A percentile compares a stretch with the other conserved stretches of the same genome.
These are phyloP conservation scores for Saturnispora ahearnii DNA, from an alignment of 805 yeast species.

Conservation along the genomic window DNA sequence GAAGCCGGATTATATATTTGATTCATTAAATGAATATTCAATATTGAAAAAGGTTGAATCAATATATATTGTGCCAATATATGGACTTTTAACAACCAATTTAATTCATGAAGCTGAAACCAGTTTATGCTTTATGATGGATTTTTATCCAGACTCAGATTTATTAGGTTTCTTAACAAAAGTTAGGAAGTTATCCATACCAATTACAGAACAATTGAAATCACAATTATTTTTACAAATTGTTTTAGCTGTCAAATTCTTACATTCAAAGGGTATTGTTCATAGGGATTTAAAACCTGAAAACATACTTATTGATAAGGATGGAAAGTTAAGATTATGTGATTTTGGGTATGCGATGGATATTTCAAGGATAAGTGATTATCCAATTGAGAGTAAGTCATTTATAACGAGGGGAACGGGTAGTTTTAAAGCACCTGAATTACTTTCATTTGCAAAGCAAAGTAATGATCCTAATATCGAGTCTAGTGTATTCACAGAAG, in stretches of 20 bases:
- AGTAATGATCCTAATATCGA: neutral
- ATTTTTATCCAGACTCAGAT: constrained; percentile 40
- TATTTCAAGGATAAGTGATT: constrained; percentile 18
- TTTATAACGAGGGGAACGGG: constrained; percentile 38
- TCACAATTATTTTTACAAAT: constrained; percentile 46
- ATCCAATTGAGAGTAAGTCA: constrained; percentile 15
- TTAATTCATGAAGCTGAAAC: neutral
- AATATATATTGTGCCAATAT: constrained; percentile 10
- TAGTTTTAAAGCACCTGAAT: constrained; percentile 48
- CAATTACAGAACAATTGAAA: constrained; percentile 28
- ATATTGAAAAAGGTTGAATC: constrained; percentile 14
- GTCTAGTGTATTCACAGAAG: neutral
- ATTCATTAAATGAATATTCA: constrained; percentile 24
- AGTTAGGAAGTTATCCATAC: constrained; percentile 30
- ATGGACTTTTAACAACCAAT: constrained; percentile 11
- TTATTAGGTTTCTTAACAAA: constrained; percentile 34
- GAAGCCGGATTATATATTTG: constrained; percentile 11
- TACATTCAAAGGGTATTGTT: constrained; percentile 35
- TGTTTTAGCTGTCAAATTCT: constrained; percentile 36
- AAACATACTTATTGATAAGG: constrained; percentile 37
- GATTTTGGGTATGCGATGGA: constrained; percentile 46
- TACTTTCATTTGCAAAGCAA: constrained; percentile 13
- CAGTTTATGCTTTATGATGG: constrained; percentile 29
- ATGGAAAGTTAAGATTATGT: constrained; percentile 36
- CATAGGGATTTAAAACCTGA: constrained; percentile 52